These are phyloP conservation scores for Apiotrichum veenhuisii DNA, from an alignment of 1,284 basidiomycete species.

Conservation along the genomic window DNA sequence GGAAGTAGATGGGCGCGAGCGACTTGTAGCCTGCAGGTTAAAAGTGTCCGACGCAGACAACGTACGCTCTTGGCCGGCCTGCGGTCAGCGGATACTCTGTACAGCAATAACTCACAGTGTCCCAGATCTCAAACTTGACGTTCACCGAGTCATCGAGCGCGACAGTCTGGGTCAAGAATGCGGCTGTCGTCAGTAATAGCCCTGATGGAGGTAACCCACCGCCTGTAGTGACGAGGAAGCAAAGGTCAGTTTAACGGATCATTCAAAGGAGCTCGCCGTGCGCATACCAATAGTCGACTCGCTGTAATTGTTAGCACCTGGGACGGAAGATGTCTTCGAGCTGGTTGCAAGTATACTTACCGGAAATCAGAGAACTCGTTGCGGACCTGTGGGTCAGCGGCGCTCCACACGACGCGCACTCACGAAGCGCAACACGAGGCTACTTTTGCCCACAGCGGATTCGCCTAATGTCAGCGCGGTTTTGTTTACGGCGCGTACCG, in stretches of 20 bases:
- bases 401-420: slow-evolving; percentile 36
- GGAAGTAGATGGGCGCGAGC: slow-evolving; percentile 90
- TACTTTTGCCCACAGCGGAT: slow-evolving; percentile 96
- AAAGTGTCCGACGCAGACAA: not conserved
- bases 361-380: slow-evolving; percentile 97
- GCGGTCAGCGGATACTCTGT: slow-evolving; percentile 1
- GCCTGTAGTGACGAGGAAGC: slow-evolving; percentile 11
- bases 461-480: slow-evolving; percentile 62
- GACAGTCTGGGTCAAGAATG: slow-evolving; percentile 94
- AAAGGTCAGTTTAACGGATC: not conserved
- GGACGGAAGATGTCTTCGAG: no score
- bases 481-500: slow-evolving; percentile 54
- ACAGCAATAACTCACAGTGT: slow-evolving; percentile 39
- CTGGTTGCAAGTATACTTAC: no score
- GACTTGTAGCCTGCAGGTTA: slow-evolving; percentile 46
- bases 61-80: slow-evolving; percentile 51
- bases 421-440: slow-evolving; percentile 90
- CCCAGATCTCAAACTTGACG: slow-evolving; percentile 99
- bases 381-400: slow-evolving; percentile 50
- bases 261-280: no score
- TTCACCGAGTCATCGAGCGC: slow-evolving; percentile 81
- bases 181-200: slow-evolving; percentile 57
- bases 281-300: slow-evolving; percentile 49
- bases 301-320: slow-evolving; percentile 21
- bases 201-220: slow-evolving; percentile 8